Percentiles rank a stretch among this genome's conserved stretches.
phyloP scores from a whole-genome alignment of 371 early-diverging fungal genomes.

The Scutellospora calospora region DNA sequence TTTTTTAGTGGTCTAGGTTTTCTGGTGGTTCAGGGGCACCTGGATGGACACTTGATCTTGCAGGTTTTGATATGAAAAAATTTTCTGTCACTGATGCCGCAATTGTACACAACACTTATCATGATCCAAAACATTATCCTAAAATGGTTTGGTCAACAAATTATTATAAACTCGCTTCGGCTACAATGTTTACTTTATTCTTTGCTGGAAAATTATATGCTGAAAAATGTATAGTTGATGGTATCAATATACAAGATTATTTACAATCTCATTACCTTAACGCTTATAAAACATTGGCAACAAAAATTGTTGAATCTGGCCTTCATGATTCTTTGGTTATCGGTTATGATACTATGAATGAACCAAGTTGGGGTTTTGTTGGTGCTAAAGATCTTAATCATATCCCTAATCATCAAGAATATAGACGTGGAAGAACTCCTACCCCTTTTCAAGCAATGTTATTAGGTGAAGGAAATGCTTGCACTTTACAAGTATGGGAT shows the following conservation, averaged over 20 bases:
- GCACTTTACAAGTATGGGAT: conserved; percentile 64
- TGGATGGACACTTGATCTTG: conserved; percentile 81
- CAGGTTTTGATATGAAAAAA: conserved; percentile 71
- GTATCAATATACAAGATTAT: conserved; percentile 69
- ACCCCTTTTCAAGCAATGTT: conserved; percentile 70
- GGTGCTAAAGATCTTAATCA: conserved; percentile 60
- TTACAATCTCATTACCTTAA: conserved; percentile 73
- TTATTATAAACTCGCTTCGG: conserved; percentile 80
- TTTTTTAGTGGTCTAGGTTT: conserved; percentile 73
- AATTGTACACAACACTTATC: conserved; percentile 71
- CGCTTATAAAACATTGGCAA: conserved; percentile 57
- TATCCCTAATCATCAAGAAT: conserved; percentile 58
- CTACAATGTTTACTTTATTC: conserved; percentile 86
- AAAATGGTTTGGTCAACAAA: conserved; percentile 93
- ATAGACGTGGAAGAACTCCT: conserved; percentile 68
- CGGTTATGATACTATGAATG: conserved; percentile 81
- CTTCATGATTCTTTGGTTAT: conserved; percentile 66
- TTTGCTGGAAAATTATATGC: conserved; percentile 79
- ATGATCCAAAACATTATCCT: conserved; percentile 66
- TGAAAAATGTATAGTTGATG: conserved; percentile 66
- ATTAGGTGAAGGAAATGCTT: conserved; percentile 66
- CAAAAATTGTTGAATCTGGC: conserved; percentile 55
- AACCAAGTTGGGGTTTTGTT: conserved; percentile 75
- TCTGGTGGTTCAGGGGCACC: conserved; percentile 90
- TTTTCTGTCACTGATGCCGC: conserved; percentile 77